These are phyloP conservation scores for Viola pubescens DNA, from an alignment of 441 rosid species.

Conservation along the genomic window DNA sequence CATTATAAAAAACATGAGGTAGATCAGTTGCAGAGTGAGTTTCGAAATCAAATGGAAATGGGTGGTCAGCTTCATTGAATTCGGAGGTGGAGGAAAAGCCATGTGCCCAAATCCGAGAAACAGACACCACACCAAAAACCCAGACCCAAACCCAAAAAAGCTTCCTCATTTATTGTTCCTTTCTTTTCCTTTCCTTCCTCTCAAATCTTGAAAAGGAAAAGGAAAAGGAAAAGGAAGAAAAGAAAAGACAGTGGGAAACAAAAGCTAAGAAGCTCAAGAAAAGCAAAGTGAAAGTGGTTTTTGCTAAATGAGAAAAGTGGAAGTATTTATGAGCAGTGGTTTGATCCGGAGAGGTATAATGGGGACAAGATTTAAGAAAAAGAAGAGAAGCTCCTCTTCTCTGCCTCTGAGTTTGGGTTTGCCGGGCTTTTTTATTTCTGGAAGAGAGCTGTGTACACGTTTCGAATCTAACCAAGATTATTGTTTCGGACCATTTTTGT, in stretches of 20 bases:
- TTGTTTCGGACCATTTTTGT: no score
- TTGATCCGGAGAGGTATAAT: no score
- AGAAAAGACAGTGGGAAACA: not conserved
- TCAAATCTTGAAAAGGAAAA: constrained; percentile 16
- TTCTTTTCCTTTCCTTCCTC: not conserved
- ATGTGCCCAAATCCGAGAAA: constrained; percentile 22
- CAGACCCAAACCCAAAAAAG: constrained; percentile 27
- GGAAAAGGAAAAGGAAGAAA: no score
- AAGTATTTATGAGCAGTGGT: no score
- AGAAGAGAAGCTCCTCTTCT: no score
- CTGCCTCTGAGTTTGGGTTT: not conserved
- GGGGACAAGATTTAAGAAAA: no score
- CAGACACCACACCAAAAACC: constrained; percentile 16
- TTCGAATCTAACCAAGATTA: constrained; percentile 20
- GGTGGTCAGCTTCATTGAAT: constrained; percentile 45
- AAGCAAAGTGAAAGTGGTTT: no score
- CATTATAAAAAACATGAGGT: constrained; percentile 27
- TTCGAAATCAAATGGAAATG: constrained; percentile 21
- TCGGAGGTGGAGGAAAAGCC: constrained; percentile 27
- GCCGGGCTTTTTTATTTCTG: constrained; percentile 38
- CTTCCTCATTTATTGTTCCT: constrained; percentile 21
- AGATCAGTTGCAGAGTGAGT: constrained; percentile 28
- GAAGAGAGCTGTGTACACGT: constrained; percentile 11
- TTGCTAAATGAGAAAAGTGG: no score
- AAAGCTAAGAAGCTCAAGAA: no score